Conservation (phyloP, 129 eudicot species). For the Pseudognaphalium luteoalbum region DNA sequence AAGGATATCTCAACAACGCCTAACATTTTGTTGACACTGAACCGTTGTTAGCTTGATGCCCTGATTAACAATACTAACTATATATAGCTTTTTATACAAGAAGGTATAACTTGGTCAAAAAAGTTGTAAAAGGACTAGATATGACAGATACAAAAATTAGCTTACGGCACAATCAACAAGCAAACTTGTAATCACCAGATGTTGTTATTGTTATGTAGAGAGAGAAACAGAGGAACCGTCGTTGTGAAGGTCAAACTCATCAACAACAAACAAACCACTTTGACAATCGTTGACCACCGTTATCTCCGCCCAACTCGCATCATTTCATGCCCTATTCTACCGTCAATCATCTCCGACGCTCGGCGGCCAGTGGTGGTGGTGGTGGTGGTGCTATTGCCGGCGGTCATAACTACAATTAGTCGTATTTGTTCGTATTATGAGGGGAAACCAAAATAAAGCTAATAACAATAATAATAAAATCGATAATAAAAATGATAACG, state of each 20-base stretch:
- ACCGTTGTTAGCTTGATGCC: too few species aligned
- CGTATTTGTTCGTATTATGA: conserved; percentile 41
- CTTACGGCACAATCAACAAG: conserved; percentile 35
- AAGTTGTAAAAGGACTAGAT: conserved; percentile 1
- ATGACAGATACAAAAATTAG: conserved; percentile 9
- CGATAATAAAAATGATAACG: conserved; percentile 28
- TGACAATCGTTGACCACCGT: conserved; percentile 28
- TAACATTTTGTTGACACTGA: too few species aligned
- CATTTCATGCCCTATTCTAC: conserved; percentile 38
- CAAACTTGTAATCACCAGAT: conserved; percentile 19
- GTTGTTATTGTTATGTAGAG: conserved; percentile 8
- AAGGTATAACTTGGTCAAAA: background rate
- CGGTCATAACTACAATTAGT: conserved; percentile 21
- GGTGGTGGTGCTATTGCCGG: conserved; percentile 30
- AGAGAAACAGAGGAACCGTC: conserved; percentile 49
- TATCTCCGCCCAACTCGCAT: conserved; percentile 28
- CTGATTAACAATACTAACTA: too few species aligned
- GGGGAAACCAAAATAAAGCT: conserved; percentile 44
- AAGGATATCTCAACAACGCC: too few species aligned
- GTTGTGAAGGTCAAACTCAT: conserved; percentile 41
- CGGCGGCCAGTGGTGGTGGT: conserved; percentile 41
- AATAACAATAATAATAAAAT: conserved; percentile 33
- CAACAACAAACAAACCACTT: conserved; percentile 37
- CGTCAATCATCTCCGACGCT: conserved; percentile 26
- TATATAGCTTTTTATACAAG: background rate